Evolutionary conservation across 2,329 filamentous ascomycete species (phyloP), one percentile per base, ranked within the genome.

Genomic region (Aspergillus sojae): DNA sequence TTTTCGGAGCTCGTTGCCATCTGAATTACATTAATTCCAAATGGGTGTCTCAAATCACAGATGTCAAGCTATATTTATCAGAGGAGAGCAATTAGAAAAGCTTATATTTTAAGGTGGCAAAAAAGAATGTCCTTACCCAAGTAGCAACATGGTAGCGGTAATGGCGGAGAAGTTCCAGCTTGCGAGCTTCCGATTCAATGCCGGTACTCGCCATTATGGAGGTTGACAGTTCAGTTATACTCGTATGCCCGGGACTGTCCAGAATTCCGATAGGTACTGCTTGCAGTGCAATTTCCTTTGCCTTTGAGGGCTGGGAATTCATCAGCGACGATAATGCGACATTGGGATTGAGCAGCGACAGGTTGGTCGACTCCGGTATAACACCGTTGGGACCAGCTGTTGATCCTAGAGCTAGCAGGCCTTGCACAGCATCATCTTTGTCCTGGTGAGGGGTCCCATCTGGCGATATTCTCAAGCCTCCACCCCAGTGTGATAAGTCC

Each of bases 131-230:
- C 19, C 52, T 36, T 54, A 54, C 52, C 52, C 52, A 19, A 39
- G 34, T 4, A 21, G 21, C 26, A 36, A 54, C 32, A 54, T 54
- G 52, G 19, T 83, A 83, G 52, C 79, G 72, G 60, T 81, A 83
- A 59, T 81, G 74, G n/a, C 79, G 75, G 14, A 83, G 60, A 1
- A 82, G 66, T 2, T 78, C 76, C 4, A 81, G 70, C n/a, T 60
- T 70, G 28, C 65, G 62, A 1, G 54, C 63, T 21, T 68, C 64
- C 11, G 57, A 26, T 10, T 50, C 12, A 11, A 26, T 14, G 26
- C 30, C 11, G 12, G 41, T 19, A 28, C 26, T 32, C 6, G 14
- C 5, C 5, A 10, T n/a, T n/a, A 23, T 12, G 26, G 46, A 36
- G 26, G 63, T 56, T 3, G 62, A 11, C 16, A 45, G 48, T 9